A percentile compares a stretch with the other conserved stretches of the same genome.
Conservation (phyloP, 1,284 basidiomycete species). For the Trichosporon sp. region DNA sequence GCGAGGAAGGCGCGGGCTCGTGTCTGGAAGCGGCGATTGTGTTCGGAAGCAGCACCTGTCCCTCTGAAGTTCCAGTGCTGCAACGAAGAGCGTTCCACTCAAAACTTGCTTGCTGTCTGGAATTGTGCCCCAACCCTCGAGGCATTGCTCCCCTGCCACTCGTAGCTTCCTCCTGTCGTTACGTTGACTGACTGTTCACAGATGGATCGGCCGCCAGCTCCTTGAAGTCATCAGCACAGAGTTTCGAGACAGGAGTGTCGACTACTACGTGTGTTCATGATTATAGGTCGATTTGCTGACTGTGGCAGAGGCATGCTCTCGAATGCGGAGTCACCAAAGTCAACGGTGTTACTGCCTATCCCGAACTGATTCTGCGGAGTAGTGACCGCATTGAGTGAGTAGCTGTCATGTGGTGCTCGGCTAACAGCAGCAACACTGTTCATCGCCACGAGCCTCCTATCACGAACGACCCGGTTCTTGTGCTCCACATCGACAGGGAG, state of each 20-base stretch:
- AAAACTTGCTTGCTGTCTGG: too few relatives aligned
- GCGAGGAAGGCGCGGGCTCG: neutral
- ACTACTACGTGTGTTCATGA: slow-evolving; percentile 72
- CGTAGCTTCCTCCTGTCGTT: too few relatives aligned
- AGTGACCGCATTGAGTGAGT: slow-evolving; percentile 86
- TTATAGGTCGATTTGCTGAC: neutral
- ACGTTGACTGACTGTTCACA: neutral
- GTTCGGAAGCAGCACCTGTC: neutral
- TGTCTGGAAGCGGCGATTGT: neutral
- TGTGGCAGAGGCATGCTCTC: slow-evolving; percentile 72
- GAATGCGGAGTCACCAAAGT: slow-evolving; percentile 92
- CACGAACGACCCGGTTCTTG: slow-evolving; percentile 75
- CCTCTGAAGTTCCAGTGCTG: too few relatives aligned
- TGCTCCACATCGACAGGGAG: slow-evolving; percentile 71
- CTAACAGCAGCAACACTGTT: slow-evolving; percentile 70
- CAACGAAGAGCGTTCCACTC: too few relatives aligned
- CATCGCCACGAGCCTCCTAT: slow-evolving; percentile 96
- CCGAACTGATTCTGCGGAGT: slow-evolving; percentile 74
- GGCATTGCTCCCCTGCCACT: too few relatives aligned
- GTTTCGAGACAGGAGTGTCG: slow-evolving; percentile 82
- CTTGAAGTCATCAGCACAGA: slow-evolving; percentile 82
- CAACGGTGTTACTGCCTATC: slow-evolving; percentile 75
- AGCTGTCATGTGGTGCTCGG: neutral
- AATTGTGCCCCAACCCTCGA: too few relatives aligned
- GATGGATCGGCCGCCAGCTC: slow-evolving; percentile 46